These are phyloP conservation scores for Boletus pseudopeckii DNA, from an alignment of 768 basidiomycete species.

Conservation along the genomic window DNA sequence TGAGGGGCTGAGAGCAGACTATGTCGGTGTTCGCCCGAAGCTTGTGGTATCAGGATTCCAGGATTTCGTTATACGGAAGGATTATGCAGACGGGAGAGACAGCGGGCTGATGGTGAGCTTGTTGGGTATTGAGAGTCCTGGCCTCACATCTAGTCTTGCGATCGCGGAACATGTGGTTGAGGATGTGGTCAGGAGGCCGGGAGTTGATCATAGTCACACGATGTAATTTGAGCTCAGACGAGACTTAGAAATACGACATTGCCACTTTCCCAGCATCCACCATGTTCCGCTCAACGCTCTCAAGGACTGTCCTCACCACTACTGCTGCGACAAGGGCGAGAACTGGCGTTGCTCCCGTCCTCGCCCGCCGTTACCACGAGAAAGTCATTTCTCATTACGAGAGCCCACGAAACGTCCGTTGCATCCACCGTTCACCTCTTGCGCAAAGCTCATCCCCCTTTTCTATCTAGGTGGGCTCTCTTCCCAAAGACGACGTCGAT, in stretches of 20 bases:
- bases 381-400: conserved; percentile 99
- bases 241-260: neutral
- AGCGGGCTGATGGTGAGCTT: conserved; percentile 65
- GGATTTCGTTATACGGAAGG: conserved; percentile 74
- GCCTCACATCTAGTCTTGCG: conserved; percentile 82
- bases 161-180: conserved; percentile 82
- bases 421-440: conserved; percentile 30
- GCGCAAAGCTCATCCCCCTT: conserved; percentile 49
- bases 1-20: conserved; percentile 73
- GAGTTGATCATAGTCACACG: neutral
- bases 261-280: conserved; percentile 34
- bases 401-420: conserved; percentile 89
- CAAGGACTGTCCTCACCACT: conserved; percentile 45
- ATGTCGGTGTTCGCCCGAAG: conserved; percentile 86
- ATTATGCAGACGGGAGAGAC: conserved; percentile 47
- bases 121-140: conserved; percentile 90
- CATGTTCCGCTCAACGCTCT: conserved; percentile 69
- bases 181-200: conserved; percentile 35
- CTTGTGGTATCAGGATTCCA: conserved; percentile 80
- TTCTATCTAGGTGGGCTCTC: conserved; percentile 80
- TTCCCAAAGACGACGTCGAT: conserved; percentile 86
- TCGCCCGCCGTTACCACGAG: conserved; percentile 82
- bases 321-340: conserved; percentile 44
- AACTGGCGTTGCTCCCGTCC: conserved; percentile 44
- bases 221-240: conserved; percentile 24